Evolutionary conservation across 495 filamentous ascomycete genomes (phyloP).

Genomic region (Tuber brumale): DNA sequence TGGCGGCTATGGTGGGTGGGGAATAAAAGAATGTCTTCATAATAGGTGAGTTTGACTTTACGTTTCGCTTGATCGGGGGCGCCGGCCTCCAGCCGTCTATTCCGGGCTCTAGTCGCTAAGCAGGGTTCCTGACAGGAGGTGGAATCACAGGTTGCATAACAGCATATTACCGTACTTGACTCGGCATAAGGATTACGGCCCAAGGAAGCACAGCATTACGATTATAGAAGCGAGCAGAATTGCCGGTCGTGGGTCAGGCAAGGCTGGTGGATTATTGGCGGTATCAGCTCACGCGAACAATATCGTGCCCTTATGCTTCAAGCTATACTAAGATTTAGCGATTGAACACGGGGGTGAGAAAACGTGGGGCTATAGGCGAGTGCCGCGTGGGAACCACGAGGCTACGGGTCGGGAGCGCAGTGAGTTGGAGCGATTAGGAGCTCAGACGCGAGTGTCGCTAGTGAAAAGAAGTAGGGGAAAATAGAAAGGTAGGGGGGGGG

Average conservation of each 20-base stretch:
- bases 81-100: background rate
- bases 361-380: no score
- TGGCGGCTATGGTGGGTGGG: constrained; percentile 31
- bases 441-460: constrained; percentile 63
- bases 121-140: no score
- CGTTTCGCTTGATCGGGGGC: background rate
- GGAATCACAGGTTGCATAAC: no score
- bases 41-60: constrained; percentile 33
- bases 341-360: no score
- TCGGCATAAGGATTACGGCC: no score
- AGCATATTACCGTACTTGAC: no score
- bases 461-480: constrained; percentile 43
- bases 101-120: background rate
- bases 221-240: constrained; percentile 84
- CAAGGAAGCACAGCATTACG: constrained; percentile 67
- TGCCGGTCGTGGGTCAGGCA: constrained; percentile 86
- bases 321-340: constrained; percentile 70
- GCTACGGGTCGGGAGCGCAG: no score
- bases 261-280: constrained; percentile 85
- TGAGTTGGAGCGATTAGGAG: no score
- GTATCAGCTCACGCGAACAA: constrained; percentile 86
- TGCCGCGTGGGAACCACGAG: no score
- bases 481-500: constrained; percentile 42
- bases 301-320: constrained; percentile 81
- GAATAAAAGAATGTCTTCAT: constrained; percentile 38